Evolutionary conservation across 768 basidiomycete genomes (phyloP).

Genomic region (Mycena filopes): DNA sequence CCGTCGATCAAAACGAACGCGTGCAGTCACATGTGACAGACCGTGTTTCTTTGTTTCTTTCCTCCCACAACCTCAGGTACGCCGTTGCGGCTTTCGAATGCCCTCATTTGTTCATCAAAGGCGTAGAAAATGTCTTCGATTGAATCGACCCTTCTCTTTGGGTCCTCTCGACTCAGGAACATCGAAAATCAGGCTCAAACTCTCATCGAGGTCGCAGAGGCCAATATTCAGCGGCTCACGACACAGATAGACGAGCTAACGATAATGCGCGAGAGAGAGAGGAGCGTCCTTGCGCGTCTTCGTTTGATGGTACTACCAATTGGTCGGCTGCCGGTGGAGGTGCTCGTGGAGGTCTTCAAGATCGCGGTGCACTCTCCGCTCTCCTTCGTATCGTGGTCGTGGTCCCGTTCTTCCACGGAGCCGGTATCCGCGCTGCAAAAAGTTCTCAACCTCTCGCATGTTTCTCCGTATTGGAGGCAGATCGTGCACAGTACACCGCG

Average conservation of each 20-base stretch:
- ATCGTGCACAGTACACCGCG: slow-evolving; percentile 9
- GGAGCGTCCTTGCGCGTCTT: not conserved
- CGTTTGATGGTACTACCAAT: not conserved
- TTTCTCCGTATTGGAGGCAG: slow-evolving; percentile 22
- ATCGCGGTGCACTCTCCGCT: too few species aligned
- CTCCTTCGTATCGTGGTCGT: not conserved
- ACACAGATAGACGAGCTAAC: not conserved
- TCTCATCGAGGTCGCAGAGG: not conserved
- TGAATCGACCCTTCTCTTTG: too few species aligned
- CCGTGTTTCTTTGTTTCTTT: too few species aligned
- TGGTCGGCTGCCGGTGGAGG: not conserved
- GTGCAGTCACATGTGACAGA: too few species aligned
- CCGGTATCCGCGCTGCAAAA: not conserved
- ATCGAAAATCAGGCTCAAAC: not conserved
- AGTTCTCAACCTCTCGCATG: slow-evolving; percentile 9
- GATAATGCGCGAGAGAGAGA: not conserved
- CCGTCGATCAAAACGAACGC: too few species aligned
- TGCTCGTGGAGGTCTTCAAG: not conserved
- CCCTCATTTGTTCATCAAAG: not conserved
- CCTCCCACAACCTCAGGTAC: too few species aligned
- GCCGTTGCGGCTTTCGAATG: too few species aligned
- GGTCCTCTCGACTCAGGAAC: not conserved
- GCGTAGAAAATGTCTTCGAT: too few species aligned
- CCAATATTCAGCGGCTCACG: not conserved
- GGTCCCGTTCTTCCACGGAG: too few species aligned